Conservation (phyloP, 331 rosid genomes). For the Quercus phellos region DNA sequence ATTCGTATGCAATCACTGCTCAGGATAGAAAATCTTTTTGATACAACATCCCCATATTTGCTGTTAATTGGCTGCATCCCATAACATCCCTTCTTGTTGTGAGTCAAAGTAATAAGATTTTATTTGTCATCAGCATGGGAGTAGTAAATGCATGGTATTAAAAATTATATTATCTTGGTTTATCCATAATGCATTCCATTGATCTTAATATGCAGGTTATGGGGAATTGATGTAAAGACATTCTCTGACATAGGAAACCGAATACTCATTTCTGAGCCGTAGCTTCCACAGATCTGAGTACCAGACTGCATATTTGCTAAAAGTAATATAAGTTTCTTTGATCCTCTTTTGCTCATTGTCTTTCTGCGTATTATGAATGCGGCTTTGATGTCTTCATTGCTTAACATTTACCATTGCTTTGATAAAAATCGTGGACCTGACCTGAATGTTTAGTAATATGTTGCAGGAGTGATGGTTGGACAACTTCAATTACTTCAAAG, state of each 20-base stretch:
- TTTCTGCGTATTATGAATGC: neutral
- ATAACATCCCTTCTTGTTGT: neutral
- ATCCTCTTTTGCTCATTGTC: neutral
- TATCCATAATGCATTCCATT: neutral
- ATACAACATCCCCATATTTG: neutral
- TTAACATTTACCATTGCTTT: neutral
- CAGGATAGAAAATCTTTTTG: neutral
- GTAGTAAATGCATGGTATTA: neutral
- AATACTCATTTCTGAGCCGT: slow-evolving; percentile 40
- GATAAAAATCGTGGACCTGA: neutral
- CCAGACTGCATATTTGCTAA: neutral
- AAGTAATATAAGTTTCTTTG: neutral
- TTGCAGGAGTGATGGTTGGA: neutral
- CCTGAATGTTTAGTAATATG: neutral
- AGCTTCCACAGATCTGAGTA: slow-evolving; percentile 11
- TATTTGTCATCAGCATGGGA: neutral
- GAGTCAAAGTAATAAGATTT: neutral
- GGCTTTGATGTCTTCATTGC: neutral
- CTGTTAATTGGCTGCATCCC: neutral
- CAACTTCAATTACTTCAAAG: neutral
- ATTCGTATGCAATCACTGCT: neutral
- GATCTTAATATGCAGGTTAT: slow-evolving; percentile 56
- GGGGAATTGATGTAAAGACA: slow-evolving; percentile 77
- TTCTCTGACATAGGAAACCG: slow-evolving; percentile 54
- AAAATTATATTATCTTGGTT: neutral